These are phyloP conservation scores for Apophysomyces elegans DNA, from an alignment of 371 early-diverging fungal species.

Conservation along the genomic window DNA sequence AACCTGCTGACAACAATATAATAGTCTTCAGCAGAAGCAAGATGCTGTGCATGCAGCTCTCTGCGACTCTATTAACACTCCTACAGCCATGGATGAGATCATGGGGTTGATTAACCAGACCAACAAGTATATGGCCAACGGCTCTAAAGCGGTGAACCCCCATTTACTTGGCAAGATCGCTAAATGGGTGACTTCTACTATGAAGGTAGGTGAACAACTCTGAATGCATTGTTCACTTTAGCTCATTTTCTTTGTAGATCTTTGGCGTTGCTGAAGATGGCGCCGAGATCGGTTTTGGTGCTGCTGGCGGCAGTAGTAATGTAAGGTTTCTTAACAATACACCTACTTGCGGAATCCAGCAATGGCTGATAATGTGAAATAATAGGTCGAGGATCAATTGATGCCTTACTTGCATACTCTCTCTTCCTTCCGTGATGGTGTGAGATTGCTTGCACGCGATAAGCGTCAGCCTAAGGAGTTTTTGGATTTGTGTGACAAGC, in stretches of 20 bases:
- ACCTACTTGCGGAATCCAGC: neutral
- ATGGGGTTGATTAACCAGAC: slow-evolving; percentile 79
- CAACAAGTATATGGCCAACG: slow-evolving; percentile 79
- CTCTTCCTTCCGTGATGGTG: slow-evolving; percentile 88
- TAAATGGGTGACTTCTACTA: slow-evolving; percentile 80
- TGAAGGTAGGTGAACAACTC: slow-evolving; percentile 37
- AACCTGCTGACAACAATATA: slow-evolving; percentile 5
- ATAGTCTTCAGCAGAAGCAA: slow-evolving; percentile 61
- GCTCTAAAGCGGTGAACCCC: slow-evolving; percentile 49
- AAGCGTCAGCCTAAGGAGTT: slow-evolving; percentile 62
- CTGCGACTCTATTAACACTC: slow-evolving; percentile 95
- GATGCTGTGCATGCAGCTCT: slow-evolving; percentile 84
- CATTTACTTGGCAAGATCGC: slow-evolving; percentile 81
- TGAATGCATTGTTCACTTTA: neutral
- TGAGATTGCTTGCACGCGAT: slow-evolving; percentile 74
- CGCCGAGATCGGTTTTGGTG: slow-evolving; percentile 61
- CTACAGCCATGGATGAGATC: slow-evolving; percentile 80
- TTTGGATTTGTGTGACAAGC: slow-evolving; percentile 78
- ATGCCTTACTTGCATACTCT: slow-evolving; percentile 83
- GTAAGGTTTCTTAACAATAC: slow-evolving; percentile 27
- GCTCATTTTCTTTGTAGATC: slow-evolving; percentile 34
- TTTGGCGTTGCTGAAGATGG: slow-evolving; percentile 74
- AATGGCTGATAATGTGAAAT: neutral
- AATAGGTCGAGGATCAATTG: slow-evolving; percentile 67
- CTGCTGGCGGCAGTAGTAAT: slow-evolving; percentile 33